Conservation (phyloP, 257 asterid species). For the Solanum bukasovii region DNA sequence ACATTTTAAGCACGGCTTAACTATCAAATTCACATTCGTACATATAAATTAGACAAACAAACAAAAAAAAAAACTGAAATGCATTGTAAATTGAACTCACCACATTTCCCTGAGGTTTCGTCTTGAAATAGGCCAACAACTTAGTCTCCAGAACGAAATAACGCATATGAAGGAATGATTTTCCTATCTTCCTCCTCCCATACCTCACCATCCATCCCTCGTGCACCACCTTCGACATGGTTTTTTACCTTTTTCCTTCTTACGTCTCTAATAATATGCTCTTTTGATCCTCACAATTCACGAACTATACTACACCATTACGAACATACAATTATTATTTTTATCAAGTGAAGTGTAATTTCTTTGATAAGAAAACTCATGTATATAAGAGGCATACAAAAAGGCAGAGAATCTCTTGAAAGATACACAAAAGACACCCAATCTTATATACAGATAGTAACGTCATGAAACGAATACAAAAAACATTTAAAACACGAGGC, state of each 20-base stretch:
- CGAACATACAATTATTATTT: background rate
- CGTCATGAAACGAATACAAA: background rate
- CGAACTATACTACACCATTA: background rate
- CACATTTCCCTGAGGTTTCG: slow-evolving; percentile 72
- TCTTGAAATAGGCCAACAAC: slow-evolving; percentile 77
- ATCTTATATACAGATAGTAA: background rate
- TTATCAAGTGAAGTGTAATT: background rate
- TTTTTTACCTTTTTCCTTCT: background rate
- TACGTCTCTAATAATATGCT: background rate
- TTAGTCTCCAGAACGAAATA: slow-evolving; percentile 77
- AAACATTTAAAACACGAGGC: background rate
- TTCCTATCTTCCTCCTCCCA: slow-evolving; percentile 83
- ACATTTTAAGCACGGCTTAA: background rate
- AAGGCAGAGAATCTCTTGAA: background rate
- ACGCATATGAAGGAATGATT: slow-evolving; percentile 81
- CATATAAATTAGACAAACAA: background rate
- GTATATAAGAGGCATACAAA: background rate
- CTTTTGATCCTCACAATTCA: background rate
- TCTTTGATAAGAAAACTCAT: background rate
- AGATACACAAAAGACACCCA: background rate
- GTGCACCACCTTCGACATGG: slow-evolving; percentile 72
- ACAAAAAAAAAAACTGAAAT: background rate
- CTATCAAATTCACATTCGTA: background rate
- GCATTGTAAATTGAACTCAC: slow-evolving; percentile 16
- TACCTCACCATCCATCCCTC: slow-evolving; percentile 99